phyloP scores from a whole-genome alignment of 768 basidiomycete genomes.

The Suillus americanus region DNA sequence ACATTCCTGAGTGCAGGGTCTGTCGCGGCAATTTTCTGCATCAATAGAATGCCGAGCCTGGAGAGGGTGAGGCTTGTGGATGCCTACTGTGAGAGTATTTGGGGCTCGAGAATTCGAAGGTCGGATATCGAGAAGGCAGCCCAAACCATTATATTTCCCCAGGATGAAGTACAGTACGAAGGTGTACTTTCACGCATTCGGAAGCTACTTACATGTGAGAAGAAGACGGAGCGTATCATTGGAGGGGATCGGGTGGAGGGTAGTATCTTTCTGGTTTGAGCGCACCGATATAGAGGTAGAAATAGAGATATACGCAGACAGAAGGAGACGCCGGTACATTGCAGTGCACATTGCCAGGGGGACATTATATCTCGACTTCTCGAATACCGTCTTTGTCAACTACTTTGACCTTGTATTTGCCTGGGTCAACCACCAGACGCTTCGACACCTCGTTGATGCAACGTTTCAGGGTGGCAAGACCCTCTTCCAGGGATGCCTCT shows the following conservation, averaged over 20 bases:
- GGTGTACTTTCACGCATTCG: slow-evolving; percentile 34
- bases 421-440: slow-evolving; percentile 76
- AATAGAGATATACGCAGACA: neutral
- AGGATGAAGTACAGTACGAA: slow-evolving; percentile 12
- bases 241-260: slow-evolving; percentile 50
- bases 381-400: slow-evolving; percentile 91
- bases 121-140: slow-evolving; percentile 45
- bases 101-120: slow-evolving; percentile 53
- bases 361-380: slow-evolving; percentile 67
- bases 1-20: slow-evolving; percentile 42
- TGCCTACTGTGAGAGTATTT: slow-evolving; percentile 55
- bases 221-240: slow-evolving; percentile 49
- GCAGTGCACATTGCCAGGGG: neutral
- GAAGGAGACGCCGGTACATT: neutral
- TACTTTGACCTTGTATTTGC: slow-evolving; percentile 84
- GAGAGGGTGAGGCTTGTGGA: slow-evolving; percentile 47
- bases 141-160: slow-evolving; percentile 4
- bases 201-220: slow-evolving; percentile 47
- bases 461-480: slow-evolving; percentile 76
- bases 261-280: slow-evolving; percentile 19
- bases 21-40: slow-evolving; percentile 38
- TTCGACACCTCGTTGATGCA: slow-evolving; percentile 89
- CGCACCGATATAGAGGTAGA: neutral
- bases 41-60: slow-evolving; percentile 24
- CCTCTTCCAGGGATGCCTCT: slow-evolving; percentile 81